Conservation (phyloP, 106 monocot species). For the Chionographis japonica region DNA sequence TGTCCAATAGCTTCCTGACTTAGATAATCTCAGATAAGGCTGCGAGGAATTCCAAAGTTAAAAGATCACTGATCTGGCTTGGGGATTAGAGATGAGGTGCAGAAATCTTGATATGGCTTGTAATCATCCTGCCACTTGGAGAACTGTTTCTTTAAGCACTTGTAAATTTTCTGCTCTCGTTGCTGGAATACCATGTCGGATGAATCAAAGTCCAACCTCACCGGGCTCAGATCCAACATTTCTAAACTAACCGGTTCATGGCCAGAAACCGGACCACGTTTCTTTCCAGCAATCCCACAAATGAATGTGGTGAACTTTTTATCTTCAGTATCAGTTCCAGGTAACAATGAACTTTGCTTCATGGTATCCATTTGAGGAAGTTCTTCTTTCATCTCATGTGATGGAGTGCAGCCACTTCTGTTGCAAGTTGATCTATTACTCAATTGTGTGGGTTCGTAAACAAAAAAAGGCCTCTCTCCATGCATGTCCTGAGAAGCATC, state of each 20-base stretch:
- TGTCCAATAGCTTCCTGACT: no score
- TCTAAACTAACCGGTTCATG: constrained; percentile 9
- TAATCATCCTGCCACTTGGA: constrained; percentile 48
- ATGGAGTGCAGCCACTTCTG: not conserved
- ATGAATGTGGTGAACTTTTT: constrained; percentile 55
- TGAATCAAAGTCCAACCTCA: constrained; percentile 50
- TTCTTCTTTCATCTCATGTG: constrained; percentile 7
- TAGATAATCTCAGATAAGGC: no score
- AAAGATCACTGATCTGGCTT: constrained; percentile 8
- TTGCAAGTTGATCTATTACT: constrained; percentile 3
- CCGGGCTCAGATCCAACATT: constrained; percentile 44
- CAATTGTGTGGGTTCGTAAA: constrained; percentile 29
- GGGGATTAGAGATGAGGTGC: constrained; percentile 30
- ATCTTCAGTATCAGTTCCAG: constrained; percentile 19
- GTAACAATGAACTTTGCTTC: not conserved
- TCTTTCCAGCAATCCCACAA: constrained; percentile 34
- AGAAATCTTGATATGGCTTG: constrained; percentile 66
- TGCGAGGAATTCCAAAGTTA: not conserved
- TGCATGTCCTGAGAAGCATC: constrained; percentile 18
- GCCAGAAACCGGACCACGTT: constrained; percentile 4
- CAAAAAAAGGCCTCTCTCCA: constrained; percentile 43
- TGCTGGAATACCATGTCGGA: constrained; percentile 15
- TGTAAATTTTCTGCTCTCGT: constrained; percentile 35
- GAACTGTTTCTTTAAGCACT: constrained; percentile 46
- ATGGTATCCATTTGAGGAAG: constrained; percentile 1